phyloP scores from a whole-genome alignment of 1,139 yeast species.

The Sugiyamaella sp. region DNA sequence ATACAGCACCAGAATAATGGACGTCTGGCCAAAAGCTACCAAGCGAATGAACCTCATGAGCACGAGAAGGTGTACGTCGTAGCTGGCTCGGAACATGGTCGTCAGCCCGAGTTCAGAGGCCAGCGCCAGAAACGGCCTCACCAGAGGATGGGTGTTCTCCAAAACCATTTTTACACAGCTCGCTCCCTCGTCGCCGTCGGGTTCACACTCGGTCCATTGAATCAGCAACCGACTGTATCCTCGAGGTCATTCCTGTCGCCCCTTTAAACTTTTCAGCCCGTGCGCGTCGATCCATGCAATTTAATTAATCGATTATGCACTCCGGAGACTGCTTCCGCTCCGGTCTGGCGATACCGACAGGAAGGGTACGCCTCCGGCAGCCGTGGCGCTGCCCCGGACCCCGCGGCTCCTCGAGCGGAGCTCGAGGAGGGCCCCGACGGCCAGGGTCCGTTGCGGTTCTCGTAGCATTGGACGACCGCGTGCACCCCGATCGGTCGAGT shows the following conservation, averaged over 20 bases:
- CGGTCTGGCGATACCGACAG: no score
- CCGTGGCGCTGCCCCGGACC: not conserved
- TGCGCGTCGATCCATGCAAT: not conserved
- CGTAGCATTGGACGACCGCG: no score
- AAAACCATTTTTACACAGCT: not conserved
- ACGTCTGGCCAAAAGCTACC: slow-evolving; percentile 72
- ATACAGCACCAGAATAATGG: slow-evolving; percentile 70
- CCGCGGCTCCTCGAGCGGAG: slow-evolving; percentile 3
- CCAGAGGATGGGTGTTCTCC: not conserved
- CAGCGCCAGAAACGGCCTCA: slow-evolving; percentile 7
- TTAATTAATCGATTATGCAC: not conserved
- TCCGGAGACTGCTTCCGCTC: not conserved
- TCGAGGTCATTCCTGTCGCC: no score
- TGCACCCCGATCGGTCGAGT: no score
- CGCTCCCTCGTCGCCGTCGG: no score
- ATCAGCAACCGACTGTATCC: no score
- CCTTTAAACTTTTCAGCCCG: no score
- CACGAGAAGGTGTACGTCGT: slow-evolving; percentile 68
- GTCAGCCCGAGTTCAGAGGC: slow-evolving; percentile 11
- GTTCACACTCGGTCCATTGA: not conserved
- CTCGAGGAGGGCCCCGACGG: not conserved
- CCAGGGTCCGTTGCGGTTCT: no score
- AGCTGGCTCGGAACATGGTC: slow-evolving; percentile 12
- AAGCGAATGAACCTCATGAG: slow-evolving; percentile 65
- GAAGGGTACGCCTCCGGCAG: slow-evolving; percentile 3